Evolutionary conservation across 495 filamentous ascomycete species (phyloP), one percentile per base, ranked within the genome.

Genomic region (Hypoxylon rickii): DNA sequence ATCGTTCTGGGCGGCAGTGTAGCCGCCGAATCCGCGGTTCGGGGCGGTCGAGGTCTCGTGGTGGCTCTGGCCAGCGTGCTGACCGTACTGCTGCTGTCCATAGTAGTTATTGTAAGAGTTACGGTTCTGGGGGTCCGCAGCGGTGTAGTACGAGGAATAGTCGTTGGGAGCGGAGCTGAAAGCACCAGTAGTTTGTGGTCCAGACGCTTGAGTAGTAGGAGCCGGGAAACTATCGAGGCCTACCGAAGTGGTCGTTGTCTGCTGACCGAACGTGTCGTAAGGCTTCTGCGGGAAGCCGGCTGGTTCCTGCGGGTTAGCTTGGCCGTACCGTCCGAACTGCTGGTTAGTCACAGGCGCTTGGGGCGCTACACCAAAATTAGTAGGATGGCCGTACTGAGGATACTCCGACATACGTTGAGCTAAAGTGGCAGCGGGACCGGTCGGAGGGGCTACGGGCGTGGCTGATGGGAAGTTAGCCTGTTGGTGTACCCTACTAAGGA

Each of bases 201-300:
- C 77, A 33, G 83, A 79, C 12, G 78, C 71, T 64, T 91, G 89
- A 34, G 80, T 77, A 45, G 86, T 84, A 63, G 87, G 82, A 26
- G 80, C 76, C 24, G 76, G 71, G 67, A 79, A 82, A 61, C 72
- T 73, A 46, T 81, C 73, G 53, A 65, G 77, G 48, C 76, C 48
- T 22, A 73, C 67, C 58, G 79, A 51, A 51, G 71, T 63, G 70
- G 80, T 39, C 56, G 74, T 45, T 60, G 73, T 69, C 51, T 92
- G 91, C 63, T 93, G 90, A 43, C 79, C 83, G 72, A 96, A 98
- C 1, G 88, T 80, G 64, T 98, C 93, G 71, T 90, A 97, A 15
- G 86, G 79, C 72, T 97, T 97, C 66, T 90, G 89, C 7, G 79
- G 72, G 13, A 79, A 73, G 57, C 70, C 72, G 10, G 89, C 80